These are phyloP conservation scores for Colletotrichum sp. DNA, from an alignment of 2,329 filamentous ascomycete species.

Conservation along the genomic window DNA sequence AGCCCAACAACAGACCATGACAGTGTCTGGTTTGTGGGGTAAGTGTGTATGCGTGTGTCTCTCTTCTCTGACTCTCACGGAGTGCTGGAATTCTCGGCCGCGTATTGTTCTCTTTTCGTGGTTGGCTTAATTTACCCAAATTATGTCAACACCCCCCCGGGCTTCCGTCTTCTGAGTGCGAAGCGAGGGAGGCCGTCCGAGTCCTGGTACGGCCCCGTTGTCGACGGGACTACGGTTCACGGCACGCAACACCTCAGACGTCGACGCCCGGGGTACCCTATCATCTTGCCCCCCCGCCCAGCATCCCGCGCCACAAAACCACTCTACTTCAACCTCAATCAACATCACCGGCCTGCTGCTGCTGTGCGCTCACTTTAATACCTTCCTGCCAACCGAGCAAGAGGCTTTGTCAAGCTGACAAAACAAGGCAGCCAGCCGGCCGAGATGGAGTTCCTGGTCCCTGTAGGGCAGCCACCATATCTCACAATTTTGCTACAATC, in stretches of 20 bases:
- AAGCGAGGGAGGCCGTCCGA: constrained; percentile 2
- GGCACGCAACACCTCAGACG: constrained; percentile 3
- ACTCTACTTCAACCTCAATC: constrained; percentile 19
- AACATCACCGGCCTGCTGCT: background rate
- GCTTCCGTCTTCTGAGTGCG: constrained; percentile 9
- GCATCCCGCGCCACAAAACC: background rate
- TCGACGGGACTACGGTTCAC: background rate
- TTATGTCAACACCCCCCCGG: constrained; percentile 16
- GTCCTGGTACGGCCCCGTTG: background rate
- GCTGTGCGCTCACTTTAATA: background rate
- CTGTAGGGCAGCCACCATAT: background rate
- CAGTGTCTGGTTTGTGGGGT: constrained; percentile 6
- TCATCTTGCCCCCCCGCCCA: background rate
- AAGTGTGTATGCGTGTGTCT: background rate
- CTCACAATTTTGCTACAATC: background rate
- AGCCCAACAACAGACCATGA: background rate
- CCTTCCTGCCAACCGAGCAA: background rate
- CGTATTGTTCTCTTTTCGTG: background rate
- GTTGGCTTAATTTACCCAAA: constrained; percentile 21
- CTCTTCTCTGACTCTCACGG: background rate
- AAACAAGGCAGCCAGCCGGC: constrained; percentile 33
- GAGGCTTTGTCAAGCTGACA: constrained; percentile 20
- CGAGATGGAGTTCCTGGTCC: constrained; percentile 27
- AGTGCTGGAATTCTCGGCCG: background rate
- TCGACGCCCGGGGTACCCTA: background rate